These are phyloP conservation scores for Heritiera littoralis DNA, from an alignment of 345 rosid genomes.

Conservation along the genomic window DNA sequence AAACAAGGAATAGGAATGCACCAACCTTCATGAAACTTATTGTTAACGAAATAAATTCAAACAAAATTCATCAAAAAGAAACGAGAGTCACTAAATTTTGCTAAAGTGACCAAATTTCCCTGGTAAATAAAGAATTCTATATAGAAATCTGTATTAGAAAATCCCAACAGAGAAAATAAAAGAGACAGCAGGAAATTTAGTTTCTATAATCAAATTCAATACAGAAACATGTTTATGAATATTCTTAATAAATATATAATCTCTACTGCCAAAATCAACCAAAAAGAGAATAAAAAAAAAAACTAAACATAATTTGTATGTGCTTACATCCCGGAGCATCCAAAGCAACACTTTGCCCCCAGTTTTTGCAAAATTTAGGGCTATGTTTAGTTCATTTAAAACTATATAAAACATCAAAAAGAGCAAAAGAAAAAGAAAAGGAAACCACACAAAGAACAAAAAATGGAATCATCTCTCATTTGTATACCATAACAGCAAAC, in stretches of 20 bases:
- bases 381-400: conserved; percentile 4
- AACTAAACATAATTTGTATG: background rate
- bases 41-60: background rate
- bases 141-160: background rate
- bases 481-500: background rate
- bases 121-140: background rate
- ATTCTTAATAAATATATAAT: background rate
- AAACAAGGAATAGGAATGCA: background rate
- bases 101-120: background rate
- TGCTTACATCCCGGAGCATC: conserved; percentile 5
- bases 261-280: background rate
- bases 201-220: conserved; percentile 1
- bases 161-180: background rate
- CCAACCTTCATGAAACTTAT: background rate
- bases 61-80: background rate
- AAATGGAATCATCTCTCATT: too few relatives aligned
- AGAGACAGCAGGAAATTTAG: background rate
- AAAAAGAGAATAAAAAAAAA: background rate
- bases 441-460: background rate
- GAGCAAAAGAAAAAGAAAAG: background rate
- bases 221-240: background rate
- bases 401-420: background rate
- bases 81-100: background rate
- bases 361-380: background rate
- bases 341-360: conserved; percentile 4